Evolutionary conservation across 2,329 filamentous ascomycete genomes (phyloP), one percentile per base, ranked within the genome.

Genomic region (Microdochium bolleyi): DNA sequence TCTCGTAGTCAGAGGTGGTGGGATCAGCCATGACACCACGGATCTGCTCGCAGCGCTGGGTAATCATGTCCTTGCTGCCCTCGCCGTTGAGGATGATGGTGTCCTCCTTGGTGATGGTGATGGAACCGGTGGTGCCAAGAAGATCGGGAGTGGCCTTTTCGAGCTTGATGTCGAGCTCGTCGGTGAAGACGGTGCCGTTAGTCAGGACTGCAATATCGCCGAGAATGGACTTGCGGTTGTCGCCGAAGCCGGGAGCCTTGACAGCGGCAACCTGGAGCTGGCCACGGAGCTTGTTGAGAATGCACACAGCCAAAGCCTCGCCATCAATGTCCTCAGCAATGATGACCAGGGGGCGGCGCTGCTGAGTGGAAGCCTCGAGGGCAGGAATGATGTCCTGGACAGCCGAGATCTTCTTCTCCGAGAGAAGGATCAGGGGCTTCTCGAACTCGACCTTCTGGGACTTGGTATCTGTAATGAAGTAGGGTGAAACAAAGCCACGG

Each of bases 391-490:
- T 97, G 74, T 99, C 94, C 79, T 97, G 92, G 55, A 97, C 94
- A 56, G 92, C 90, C 51, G 94, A 99, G 75, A 99, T 99, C 87
- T 99, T 99, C 89, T 96, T 97, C 85, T 99, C 94, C 9, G 94
- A 97, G 53, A 99, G 89, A 50, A 99, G 88, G 71, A 99, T 94
- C 69, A 99, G 77, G 60, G 94, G 94, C 84, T 99, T 97, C 85
- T 99, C 94, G 62, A 99, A 99, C 78, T 99, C 94, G 54, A 97
- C 92, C 85, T 99, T 99, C 73, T 95, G 91, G 55, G 92, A 74
- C 87, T 99, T 99, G 83, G 91, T 78, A 68, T 99, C 94, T 78
- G 94, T 99, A 80, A 99, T 99, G 82, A 99, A 99, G 86, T 99
- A 99, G 63, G 94, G 92, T 24, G 94, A 99, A 70, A 96, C 92